Base-by-base conservation (phyloP, 192 early-diverging fungal genomes). In the Radiomyces spectabilis region DNA sequence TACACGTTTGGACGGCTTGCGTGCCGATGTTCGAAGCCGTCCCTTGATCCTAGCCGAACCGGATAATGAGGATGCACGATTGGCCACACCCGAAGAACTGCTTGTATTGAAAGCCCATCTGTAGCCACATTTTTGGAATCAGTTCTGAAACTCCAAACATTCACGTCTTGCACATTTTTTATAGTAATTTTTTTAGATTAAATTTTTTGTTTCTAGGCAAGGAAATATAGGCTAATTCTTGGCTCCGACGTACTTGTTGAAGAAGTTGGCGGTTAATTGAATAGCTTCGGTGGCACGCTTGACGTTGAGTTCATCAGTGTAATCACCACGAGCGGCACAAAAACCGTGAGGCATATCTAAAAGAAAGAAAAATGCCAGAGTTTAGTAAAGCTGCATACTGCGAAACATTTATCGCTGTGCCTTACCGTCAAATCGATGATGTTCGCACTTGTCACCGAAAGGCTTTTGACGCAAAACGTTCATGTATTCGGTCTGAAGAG, bases 291-390 rank as follows among this genome's bases (percentile, higher is more conserved):
- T 73, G 18, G 66, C 76, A 15, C 78, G 68, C 55, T 75, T 76
- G 27, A 51, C 59, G 41, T 80, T 60, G 29, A 52, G 40, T 43
- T 51, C 41, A 25, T 73, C 44, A 1, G 50, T 45, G 67, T 69
- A 85, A 47, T 82, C 77, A 46, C 78, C 80, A 47, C 83, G 74
- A 25, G 72, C 78, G 42, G 70, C 74, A 56, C 68, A 73, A 50
- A 79, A 84, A 19, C 75, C 79, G 35, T 79, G 77, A 56, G 53
- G 65, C 68, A 77, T 73, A 49, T 76, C 42, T 44, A 44, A 27
- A 48, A 48, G 27, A 2, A 15, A 12, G 30, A 25, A 9, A 48
- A 48, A 48, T 4, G 16, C 42, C 16, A 22, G 5, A 39, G 6
- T 31, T 29, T 18, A 16, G 10, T 4, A 61, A 15, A 16, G 1